Percentiles rank a stretch among this genome's conserved stretches.
These are phyloP conservation scores for Garcia nutans DNA, from an alignment of 345 rosid genomes.

Conservation along the genomic window DNA sequence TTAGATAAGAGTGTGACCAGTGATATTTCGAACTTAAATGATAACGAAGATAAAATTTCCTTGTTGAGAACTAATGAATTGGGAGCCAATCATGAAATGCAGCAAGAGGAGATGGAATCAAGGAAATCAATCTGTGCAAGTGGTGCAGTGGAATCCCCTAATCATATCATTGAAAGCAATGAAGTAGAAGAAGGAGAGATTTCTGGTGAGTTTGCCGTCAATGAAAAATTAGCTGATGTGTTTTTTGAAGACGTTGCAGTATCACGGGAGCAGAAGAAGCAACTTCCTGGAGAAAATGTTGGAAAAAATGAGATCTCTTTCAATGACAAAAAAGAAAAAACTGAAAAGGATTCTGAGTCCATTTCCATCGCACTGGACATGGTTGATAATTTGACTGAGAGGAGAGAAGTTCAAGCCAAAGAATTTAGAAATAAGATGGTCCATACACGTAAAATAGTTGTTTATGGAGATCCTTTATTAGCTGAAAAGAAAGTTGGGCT, in stretches of 20 bases:
- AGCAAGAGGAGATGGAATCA: constrained; percentile 35
- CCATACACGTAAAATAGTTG: constrained; percentile 27
- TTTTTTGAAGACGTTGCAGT: constrained; percentile 26
- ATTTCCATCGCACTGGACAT: constrained; percentile 6
- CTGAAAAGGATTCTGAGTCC: constrained; percentile 19
- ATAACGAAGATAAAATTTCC: constrained; percentile 14
- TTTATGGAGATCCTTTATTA: constrained; percentile 17
- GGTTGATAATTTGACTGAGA: constrained; percentile 2
- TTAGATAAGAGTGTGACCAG: constrained; percentile 6
- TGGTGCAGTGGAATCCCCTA: constrained; percentile 18
- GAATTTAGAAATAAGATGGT: constrained; percentile 19
- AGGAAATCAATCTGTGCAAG: constrained; percentile 26
- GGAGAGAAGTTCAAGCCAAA: constrained; percentile 16
- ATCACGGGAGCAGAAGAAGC: constrained; percentile 27
- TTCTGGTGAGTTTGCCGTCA: constrained; percentile 37
- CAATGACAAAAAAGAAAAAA: constrained; percentile 18
- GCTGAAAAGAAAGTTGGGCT: constrained; percentile 11
- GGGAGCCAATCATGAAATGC: constrained; percentile 24
- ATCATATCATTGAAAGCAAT: constrained; percentile 36
- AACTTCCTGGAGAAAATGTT: constrained; percentile 23
- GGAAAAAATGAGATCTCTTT: constrained; percentile 21
- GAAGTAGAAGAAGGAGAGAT: constrained; percentile 63
- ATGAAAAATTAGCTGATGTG: constrained; percentile 24
- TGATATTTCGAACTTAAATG: constrained; percentile 30
- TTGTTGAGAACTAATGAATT: constrained; percentile 4